phyloP scores from a whole-genome alignment of 2,329 filamentous ascomycete genomes.

The Alternaria longipes region DNA sequence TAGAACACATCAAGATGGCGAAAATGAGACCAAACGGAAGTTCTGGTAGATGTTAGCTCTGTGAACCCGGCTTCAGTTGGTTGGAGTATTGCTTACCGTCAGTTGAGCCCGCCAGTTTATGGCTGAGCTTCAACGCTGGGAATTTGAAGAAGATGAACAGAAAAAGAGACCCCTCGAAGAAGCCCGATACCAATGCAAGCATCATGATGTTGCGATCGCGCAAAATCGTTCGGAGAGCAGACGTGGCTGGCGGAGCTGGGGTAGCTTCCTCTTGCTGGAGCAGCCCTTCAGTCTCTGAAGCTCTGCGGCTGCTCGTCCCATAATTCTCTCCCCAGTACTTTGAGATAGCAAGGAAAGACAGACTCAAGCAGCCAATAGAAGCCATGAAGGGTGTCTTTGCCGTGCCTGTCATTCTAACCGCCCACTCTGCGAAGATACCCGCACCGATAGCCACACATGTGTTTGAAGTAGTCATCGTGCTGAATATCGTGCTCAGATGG shows the following conservation, averaged over 20 bases:
- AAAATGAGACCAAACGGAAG: constrained; percentile 64
- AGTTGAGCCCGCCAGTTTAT: constrained; percentile 39
- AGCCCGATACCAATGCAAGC: constrained; percentile 62
- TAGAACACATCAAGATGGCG: constrained; percentile 66
- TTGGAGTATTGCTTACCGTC: constrained; percentile 29
- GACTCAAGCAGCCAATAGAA: constrained; percentile 55
- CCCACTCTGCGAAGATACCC: constrained; percentile 62
- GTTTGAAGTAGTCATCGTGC: constrained; percentile 61
- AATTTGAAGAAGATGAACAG: constrained; percentile 72
- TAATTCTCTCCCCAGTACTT: constrained; percentile 64
- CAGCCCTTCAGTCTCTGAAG: constrained; percentile 32
- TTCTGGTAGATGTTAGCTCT: constrained; percentile 27
- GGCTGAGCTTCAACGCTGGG: constrained; percentile 58
- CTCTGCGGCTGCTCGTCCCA: constrained; percentile 43
- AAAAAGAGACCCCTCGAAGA: constrained; percentile 70
- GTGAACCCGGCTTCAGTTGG: no score
- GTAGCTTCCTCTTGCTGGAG: constrained; percentile 41
- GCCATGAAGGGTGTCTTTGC: constrained; percentile 63
- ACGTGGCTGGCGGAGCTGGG: constrained; percentile 27
- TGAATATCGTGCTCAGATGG: constrained; percentile 63
- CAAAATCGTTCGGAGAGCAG: constrained; percentile 36
- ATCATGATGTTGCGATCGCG: constrained; percentile 60
- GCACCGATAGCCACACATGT: constrained; percentile 61
- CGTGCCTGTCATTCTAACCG: constrained; percentile 60
- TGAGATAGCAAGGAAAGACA: constrained; percentile 59